These are phyloP conservation scores for Trifolium subterraneum DNA, from an alignment of 306 rosid species.

Conservation along the genomic window DNA sequence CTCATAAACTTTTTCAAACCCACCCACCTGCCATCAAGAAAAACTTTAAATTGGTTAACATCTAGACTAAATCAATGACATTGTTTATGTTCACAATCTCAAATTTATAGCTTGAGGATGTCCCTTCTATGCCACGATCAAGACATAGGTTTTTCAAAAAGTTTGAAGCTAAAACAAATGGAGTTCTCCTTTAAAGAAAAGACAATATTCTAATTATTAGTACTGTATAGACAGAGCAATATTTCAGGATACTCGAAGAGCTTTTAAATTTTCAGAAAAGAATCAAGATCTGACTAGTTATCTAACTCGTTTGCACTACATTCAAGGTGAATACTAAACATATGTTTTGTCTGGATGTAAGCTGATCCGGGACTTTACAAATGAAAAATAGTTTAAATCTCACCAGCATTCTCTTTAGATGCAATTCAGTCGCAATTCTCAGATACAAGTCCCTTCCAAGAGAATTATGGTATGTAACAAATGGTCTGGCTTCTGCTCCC, in stretches of 20 bases:
- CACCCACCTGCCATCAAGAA: constrained; percentile 78
- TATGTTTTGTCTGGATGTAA: constrained; percentile 3
- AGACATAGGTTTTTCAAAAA: constrained; percentile 10
- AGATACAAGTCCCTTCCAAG: constrained; percentile 91
- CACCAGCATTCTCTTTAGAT: constrained; percentile 98
- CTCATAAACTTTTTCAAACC: constrained; percentile 93
- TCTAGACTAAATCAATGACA: constrained; percentile 28
- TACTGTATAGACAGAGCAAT: not conserved
- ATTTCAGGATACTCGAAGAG: constrained; percentile 26
- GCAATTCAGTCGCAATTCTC: constrained; percentile 97
- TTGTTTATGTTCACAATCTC: constrained; percentile 12
- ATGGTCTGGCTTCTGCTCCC: constrained; percentile 98
- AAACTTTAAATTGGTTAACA: constrained; percentile 33
- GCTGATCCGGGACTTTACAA: constrained; percentile 3
- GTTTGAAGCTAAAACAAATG: constrained; percentile 28
- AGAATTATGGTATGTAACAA: constrained; percentile 91
- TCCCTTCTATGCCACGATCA: constrained; percentile 1
- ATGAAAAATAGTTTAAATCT: constrained; percentile 44
- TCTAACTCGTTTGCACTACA: constrained; percentile 29
- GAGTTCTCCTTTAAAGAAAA: constrained; percentile 35
- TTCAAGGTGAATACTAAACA: constrained; percentile 5
- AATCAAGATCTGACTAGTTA: constrained; percentile 24
- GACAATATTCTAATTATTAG: not conserved
- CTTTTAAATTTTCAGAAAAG: constrained; percentile 25
- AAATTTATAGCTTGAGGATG: constrained; percentile 35